Percentiles rank a stretch among this genome's conserved stretches.
Conservation (phyloP, 169 alveolate species). For the Eimeria praecox region DNA sequence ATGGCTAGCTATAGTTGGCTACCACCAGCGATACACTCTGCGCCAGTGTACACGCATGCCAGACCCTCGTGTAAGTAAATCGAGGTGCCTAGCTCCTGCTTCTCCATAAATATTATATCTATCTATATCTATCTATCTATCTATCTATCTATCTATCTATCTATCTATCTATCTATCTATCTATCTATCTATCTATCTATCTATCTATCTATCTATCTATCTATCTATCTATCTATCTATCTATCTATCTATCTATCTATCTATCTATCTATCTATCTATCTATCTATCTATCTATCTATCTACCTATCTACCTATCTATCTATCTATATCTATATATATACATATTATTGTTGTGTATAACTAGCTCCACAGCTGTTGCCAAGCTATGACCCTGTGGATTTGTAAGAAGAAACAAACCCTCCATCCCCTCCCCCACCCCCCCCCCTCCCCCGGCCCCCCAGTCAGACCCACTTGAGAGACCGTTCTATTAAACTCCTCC, state of each 20-base stretch:
- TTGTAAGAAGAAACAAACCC: not conserved
- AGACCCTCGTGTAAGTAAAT: not conserved
- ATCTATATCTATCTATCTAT: not conserved
- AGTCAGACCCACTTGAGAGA: not conserved
- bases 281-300: not conserved
- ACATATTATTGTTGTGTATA: not conserved
- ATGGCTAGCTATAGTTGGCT: not conserved
- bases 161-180: not conserved
- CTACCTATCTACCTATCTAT: not conserved
- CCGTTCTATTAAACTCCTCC: slow-evolving; percentile 6
- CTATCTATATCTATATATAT: not conserved
- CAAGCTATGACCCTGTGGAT: not conserved
- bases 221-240: not conserved
- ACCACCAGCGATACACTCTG: not conserved
- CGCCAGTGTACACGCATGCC: not conserved
- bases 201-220: not conserved
- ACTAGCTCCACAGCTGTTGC: not conserved
- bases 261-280: not conserved
- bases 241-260: not conserved
- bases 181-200: too few relatives aligned
- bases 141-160: not conserved
- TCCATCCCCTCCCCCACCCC: not conserved
- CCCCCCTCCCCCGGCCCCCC: not conserved
- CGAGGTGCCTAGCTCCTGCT: not conserved
- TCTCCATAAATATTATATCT: too few relatives aligned